Base-by-base conservation (phyloP, 306 rosid genomes). In the Luffa aegyptiaca region DNA sequence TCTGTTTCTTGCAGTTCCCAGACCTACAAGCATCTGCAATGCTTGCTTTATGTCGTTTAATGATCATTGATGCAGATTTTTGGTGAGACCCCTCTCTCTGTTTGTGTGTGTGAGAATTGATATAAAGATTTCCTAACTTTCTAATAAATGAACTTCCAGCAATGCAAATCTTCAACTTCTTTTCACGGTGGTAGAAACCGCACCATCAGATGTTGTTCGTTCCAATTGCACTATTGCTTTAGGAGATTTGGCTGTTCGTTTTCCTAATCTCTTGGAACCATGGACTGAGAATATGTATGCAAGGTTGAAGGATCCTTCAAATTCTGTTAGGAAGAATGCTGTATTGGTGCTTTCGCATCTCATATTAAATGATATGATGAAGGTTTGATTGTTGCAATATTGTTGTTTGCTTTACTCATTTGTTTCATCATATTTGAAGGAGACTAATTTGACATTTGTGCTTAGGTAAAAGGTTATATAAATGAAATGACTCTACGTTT, bases 341-440 rank as follows among this genome's bases (percentile, higher is more conserved):
- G 97, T 94, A 73, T 85, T 94, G 90, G 98, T 94, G 87, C 98
- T 94, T 82, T 94, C 98, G 3, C 98, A 94, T 89, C 97, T 94
- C 82, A 94, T 94, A 81, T 86, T 94, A 82, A 94, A 94, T 82
- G 97, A 94, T 84, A 94, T 94, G 98, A 94, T 94, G 98, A 94
- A 94, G 98, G 98, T 94, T 21, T 35, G 78, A 39, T 52, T 57
- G 61, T 18, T 86, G 69, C 78, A 51, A 68, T 44, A 13, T 31
- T 84, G 52, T 65, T 75, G 13, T 42, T 84, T 75, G 31, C 13
- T 13, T 81, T 77, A 83, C 79, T 49, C 20, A 59, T 77, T 79
- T 70, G 53, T 31, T 71, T 77, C 6, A 9, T 79, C 39, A 49
- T 65, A 51, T 80, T 84, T n/a, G 6, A 69, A 51, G 56, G 55